Evolutionary conservation across 495 filamentous ascomycete species (phyloP).

Genomic region (Talaromyces liani): DNA sequence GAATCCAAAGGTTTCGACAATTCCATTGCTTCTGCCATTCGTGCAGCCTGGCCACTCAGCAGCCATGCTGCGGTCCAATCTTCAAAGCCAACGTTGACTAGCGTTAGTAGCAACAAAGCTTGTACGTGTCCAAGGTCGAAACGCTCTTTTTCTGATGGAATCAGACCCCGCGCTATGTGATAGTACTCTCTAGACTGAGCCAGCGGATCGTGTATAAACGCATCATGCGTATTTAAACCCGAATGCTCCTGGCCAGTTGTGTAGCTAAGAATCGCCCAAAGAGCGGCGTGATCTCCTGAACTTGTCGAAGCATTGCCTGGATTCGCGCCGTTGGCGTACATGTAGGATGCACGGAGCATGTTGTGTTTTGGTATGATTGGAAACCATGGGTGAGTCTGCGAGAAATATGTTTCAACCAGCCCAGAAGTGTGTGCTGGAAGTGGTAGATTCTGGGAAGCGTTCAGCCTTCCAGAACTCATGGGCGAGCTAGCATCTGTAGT

Average conservation of each 20-base stretch:
- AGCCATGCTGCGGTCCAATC: conserved; percentile 53
- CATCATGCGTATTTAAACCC: conserved; percentile 12
- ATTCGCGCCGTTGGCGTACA: conserved; percentile 42
- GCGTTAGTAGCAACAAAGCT: conserved; percentile 52
- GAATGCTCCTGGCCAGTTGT: conserved; percentile 33
- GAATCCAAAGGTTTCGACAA: conserved; percentile 21
- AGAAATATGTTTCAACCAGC: conserved; percentile 64
- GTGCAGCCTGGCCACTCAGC: conserved; percentile 53
- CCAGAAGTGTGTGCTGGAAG: conserved; percentile 57
- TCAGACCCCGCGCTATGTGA: conserved; percentile 46
- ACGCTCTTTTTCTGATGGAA: conserved; percentile 49
- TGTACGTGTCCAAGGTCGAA: conserved; percentile 57
- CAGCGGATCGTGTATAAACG: conserved; percentile 9
- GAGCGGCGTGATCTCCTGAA: conserved; percentile 53
- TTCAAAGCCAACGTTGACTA: conserved; percentile 51
- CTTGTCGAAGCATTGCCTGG: conserved; percentile 27
- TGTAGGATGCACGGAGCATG: conserved; percentile 46
- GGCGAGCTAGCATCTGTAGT: neutral
- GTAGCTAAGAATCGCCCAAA: conserved; percentile 57
- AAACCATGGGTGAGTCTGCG: conserved; percentile 66
- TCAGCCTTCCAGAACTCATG: conserved; percentile 14
- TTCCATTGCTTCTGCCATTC: conserved; percentile 46
- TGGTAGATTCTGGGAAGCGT: conserved; percentile 20
- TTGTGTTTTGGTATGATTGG: conserved; percentile 66
- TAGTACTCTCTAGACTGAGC: conserved; percentile 43